Evolutionary conservation across 2,329 filamentous ascomycete species (phyloP), one percentile per base, ranked within the genome.

Genomic region (Pyricularia grisea): DNA sequence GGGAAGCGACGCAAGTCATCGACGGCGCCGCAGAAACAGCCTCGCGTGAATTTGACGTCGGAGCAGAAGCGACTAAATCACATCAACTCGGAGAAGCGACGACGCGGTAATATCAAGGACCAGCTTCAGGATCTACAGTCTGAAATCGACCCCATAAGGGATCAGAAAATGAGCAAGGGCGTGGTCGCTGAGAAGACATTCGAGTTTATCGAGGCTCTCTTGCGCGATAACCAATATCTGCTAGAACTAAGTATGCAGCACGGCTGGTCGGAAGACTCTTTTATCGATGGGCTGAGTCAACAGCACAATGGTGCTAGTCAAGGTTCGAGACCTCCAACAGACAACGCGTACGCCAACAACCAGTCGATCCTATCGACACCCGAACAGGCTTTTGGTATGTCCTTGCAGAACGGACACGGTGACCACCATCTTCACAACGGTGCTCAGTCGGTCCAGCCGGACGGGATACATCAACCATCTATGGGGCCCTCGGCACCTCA

Each of bases 51-150:
- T 73, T 88, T 95, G 4, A 87, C 88, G 0, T 91, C 94, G 73
- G 89, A 91, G 70, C 91, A 95, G 78, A 95, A 94, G 78, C 85
- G 92, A 65, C 90, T 89, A 74, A 97, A 97, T 73, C 92, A 96
- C 75, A 95, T 97, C 72, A 84, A 89, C 68, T 95, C 92, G 68
- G 93, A 96, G 76, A 92, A 97, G 79, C 96, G 95, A 78, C 86
- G 93, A 17, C 58, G 58, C 7, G 58, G 58, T 12, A 23, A 61
- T 5, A 61, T 61, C n/a, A 61, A 61, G 58, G 58, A 27, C n/a
- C 58, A 61, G 10, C 58, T 61, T 4, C 58, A 25, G 58, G n/a
- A 61, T 23, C 10, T 61, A 5, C 58, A 61, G 20, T 61, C 58
- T 4, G 58, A 61, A 61, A 61, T 61, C 23, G 25, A 61, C 23